phyloP scores from a whole-genome alignment of 768 basidiomycete genomes.

The Suillus decipiens region DNA sequence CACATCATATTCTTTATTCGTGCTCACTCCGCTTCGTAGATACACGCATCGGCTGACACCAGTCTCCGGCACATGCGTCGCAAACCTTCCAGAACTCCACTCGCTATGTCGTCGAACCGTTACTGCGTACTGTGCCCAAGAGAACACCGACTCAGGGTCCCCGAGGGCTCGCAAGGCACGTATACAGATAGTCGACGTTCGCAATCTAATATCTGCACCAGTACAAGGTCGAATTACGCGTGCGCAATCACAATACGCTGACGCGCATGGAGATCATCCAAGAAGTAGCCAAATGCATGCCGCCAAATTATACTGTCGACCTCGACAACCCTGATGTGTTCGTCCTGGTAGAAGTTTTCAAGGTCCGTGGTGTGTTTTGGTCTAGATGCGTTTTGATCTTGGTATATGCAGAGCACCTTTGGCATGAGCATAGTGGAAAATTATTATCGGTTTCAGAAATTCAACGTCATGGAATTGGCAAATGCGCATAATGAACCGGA shows the following conservation, averaged over 20 bases:
- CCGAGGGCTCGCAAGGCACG: slow-evolving; percentile 47
- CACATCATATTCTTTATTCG: neutral
- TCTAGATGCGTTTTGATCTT: neutral
- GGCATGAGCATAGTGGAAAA: slow-evolving; percentile 74
- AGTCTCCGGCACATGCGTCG: slow-evolving; percentile 63
- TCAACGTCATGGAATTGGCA: slow-evolving; percentile 78
- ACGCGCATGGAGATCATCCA: slow-evolving; percentile 61
- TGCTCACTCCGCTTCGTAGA: slow-evolving; percentile 36
- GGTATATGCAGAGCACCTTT: slow-evolving; percentile 60
- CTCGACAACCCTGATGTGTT: slow-evolving; percentile 70
- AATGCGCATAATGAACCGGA: slow-evolving; percentile 45
- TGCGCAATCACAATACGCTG: slow-evolving; percentile 77
- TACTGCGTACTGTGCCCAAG: slow-evolving; percentile 49
- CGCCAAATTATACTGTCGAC: slow-evolving; percentile 65
- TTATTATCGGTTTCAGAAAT: slow-evolving; percentile 72
- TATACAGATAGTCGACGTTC: slow-evolving; percentile 14
- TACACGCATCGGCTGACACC: slow-evolving; percentile 73
- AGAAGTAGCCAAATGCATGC: slow-evolving; percentile 70
- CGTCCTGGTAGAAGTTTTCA: slow-evolving; percentile 81
- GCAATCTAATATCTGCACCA: slow-evolving; percentile 27
- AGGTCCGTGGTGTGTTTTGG: slow-evolving; percentile 47
- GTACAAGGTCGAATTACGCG: slow-evolving; percentile 81
- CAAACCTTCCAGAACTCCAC: slow-evolving; percentile 71
- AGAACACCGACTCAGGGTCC: slow-evolving; percentile 28
- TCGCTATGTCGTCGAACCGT: slow-evolving; percentile 59